Evolutionary conservation across 164 flowering plant genomes (phyloP).

Genomic region (Annona cherimola): DNA sequence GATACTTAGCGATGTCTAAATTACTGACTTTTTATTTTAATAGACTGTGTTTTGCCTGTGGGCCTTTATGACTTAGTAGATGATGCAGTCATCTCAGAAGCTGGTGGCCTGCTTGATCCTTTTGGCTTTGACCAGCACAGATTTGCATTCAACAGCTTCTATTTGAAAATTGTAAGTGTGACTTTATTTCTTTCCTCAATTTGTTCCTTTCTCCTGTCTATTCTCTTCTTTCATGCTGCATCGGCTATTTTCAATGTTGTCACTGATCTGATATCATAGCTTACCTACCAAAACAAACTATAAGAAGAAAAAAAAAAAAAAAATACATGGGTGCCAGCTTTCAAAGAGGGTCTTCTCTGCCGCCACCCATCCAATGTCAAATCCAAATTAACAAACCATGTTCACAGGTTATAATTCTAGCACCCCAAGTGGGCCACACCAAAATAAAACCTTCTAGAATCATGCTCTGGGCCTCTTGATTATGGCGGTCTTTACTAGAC

Average conservation of each 20-base stretch:
- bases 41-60: neutral
- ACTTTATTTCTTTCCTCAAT: neutral
- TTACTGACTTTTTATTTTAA: neutral
- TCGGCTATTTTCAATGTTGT: neutral
- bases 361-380: too few species aligned
- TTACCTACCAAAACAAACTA: neutral
- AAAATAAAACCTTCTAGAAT: too few species aligned
- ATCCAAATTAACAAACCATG: too few species aligned
- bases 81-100: neutral
- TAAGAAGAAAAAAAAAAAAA: neutral
- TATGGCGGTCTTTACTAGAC: too few species aligned
- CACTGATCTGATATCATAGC: neutral
- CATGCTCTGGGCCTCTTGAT: too few species aligned
- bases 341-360: too few species aligned
- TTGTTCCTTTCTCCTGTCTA: neutral
- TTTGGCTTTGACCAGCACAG: neutral
- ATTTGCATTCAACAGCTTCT: neutral
- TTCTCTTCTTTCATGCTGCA: neutral
- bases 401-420: too few species aligned
- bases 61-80: neutral
- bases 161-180: neutral
- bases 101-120: neutral
- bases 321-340: too few species aligned
- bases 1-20: neutral
- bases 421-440: too few species aligned